phyloP scores from a whole-genome alignment of 257 asterid genomes.

The Phtheirospermum japonicum region DNA sequence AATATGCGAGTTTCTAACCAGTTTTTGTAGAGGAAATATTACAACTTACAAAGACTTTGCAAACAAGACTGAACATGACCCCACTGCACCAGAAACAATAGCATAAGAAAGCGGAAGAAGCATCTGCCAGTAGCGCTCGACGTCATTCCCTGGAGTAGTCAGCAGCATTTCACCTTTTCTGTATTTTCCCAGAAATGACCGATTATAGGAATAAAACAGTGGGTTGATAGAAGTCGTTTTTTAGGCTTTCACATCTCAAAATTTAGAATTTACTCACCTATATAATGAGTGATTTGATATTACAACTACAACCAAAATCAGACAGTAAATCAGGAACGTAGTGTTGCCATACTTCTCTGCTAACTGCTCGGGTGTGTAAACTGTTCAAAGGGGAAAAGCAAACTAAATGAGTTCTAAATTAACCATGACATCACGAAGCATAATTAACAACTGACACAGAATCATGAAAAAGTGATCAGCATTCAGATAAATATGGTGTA shows the following conservation, averaged over 20 bases:
- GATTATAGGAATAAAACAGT: conserved; percentile 20
- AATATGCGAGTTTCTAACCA: conserved; percentile 18
- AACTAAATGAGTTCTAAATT: conserved; percentile 8
- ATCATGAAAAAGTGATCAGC: background rate
- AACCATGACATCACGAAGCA: conserved; percentile 20
- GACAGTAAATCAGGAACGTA: conserved; percentile 37
- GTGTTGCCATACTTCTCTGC: conserved; percentile 80
- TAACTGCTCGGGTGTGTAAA: conserved; percentile 88
- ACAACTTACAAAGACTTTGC: conserved; percentile 87
- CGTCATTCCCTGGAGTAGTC: conserved; percentile 57
- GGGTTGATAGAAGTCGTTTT: conserved; percentile 15
- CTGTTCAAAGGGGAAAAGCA: conserved; percentile 39
- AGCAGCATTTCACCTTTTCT: conserved; percentile 80
- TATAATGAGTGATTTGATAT: background rate
- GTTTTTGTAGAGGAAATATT: conserved; percentile 24
- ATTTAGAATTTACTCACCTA: conserved; percentile 28
- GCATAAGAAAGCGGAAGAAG: conserved; percentile 93
- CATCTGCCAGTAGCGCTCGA: conserved; percentile 81
- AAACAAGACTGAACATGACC: conserved; percentile 91
- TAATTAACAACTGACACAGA: conserved; percentile 10
- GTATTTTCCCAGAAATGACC: conserved; percentile 32
- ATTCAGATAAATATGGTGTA: background rate
- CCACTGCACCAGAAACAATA: conserved; percentile 93
- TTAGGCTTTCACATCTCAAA: conserved; percentile 20
- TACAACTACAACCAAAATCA: conserved; percentile 3